Evolutionary conservation across 305 asterid genomes (phyloP).

Genomic region (Solanum hybrid): DNA sequence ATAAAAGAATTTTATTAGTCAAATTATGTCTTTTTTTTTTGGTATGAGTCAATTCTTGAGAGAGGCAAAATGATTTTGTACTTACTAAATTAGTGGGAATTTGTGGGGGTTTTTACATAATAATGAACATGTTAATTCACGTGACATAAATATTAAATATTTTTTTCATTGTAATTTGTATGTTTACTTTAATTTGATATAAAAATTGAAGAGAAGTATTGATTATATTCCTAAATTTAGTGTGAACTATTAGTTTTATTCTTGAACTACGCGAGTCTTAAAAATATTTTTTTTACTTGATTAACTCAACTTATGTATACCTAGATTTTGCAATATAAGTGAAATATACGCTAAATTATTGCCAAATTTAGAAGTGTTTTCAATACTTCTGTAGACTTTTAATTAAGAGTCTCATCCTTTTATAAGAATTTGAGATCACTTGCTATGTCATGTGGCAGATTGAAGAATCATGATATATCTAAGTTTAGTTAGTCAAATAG

Average conservation of each 20-base stretch:
- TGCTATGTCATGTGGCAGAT: fast-evolving
- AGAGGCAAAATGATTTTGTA: background rate
- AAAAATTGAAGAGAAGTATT: no score
- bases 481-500: no score
- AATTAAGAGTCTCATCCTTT: fast-evolving
- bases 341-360: no score
- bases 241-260: background rate
- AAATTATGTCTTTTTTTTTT: background rate
- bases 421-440: no score
- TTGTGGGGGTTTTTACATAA: background rate
- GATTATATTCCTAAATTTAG: background rate
- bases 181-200: background rate
- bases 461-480: fast-evolving
- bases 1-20: background rate
- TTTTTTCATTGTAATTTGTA: no score
- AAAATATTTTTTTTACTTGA: fast-evolving
- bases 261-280: fast-evolving
- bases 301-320: no score
- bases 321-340: fast-evolving
- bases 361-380: background rate
- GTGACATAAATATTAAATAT: background rate
- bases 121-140: background rate
- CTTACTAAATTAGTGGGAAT: background rate
- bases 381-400: fast-evolving
- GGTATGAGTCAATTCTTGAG: background rate